phyloP scores from a whole-genome alignment of 1,284 basidiomycete species.

The Sporisorium reilianum region DNA sequence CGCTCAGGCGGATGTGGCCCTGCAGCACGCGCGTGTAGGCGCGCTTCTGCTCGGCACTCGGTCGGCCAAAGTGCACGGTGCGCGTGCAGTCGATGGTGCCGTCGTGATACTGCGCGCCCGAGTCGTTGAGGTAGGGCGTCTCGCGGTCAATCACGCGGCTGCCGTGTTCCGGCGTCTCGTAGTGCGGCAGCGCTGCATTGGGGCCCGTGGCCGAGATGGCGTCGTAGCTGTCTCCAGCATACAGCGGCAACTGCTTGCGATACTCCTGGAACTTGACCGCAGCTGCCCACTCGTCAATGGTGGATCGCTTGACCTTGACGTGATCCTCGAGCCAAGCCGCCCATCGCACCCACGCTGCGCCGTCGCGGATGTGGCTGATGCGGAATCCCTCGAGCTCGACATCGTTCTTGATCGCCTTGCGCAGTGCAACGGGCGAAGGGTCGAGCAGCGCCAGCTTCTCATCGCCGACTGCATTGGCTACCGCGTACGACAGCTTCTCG shows the following conservation, averaged over 20 bases:
- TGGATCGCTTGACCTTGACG: slow-evolving; percentile 38
- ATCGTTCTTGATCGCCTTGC: slow-evolving; percentile 64
- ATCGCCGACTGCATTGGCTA: slow-evolving; percentile 56
- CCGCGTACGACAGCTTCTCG: slow-evolving; percentile 56
- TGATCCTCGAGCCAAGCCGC: slow-evolving; percentile 67
- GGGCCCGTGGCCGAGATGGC: slow-evolving; percentile 62
- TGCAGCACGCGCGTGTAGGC: slow-evolving; percentile 65
- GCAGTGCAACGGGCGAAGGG: slow-evolving; percentile 54
- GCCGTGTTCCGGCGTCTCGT: slow-evolving; percentile 61
- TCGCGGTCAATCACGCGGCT: slow-evolving; percentile 56
- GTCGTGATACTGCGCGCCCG: slow-evolving; percentile 64
- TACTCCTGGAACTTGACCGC: slow-evolving; percentile 50
- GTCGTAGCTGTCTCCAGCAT: slow-evolving; percentile 65
- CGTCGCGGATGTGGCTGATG: slow-evolving; percentile 62
- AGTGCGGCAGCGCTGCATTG: slow-evolving; percentile 66
- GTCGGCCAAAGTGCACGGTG: slow-evolving; percentile 65
- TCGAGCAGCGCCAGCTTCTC: slow-evolving; percentile 31
- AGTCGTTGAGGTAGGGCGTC: slow-evolving; percentile 65
- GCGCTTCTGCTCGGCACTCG: slow-evolving; percentile 61
- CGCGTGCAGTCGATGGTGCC: slow-evolving; percentile 67
- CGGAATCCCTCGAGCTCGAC: slow-evolving; percentile 62
- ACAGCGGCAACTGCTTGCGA: slow-evolving; percentile 48
- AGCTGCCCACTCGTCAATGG: slow-evolving; percentile 58
- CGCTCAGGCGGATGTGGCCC: slow-evolving; percentile 59
- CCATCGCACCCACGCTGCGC: slow-evolving; percentile 65